Conservation (phyloP, 2,329 filamentous ascomycete species). For the Aureobasidium pullulans region DNA sequence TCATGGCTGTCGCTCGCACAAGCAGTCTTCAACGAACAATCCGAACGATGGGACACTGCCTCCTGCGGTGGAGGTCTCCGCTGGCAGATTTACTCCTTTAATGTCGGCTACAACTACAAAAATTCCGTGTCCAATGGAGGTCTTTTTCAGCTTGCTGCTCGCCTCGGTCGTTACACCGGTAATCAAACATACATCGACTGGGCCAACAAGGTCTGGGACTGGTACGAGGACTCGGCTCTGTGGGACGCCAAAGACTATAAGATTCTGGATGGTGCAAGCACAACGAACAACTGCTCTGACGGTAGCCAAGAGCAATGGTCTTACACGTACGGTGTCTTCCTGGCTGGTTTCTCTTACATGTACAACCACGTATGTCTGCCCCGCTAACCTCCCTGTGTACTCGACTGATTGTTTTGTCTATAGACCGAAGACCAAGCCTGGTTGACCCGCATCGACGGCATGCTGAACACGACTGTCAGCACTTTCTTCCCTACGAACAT, state of each 20-base stretch:
- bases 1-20: constrained; percentile 68
- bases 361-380: constrained; percentile 11
- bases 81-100: constrained; percentile 79
- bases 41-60: constrained; percentile 58
- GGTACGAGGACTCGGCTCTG: constrained; percentile 41
- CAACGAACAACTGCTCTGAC: constrained; percentile 42
- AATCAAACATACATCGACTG: constrained; percentile 72
- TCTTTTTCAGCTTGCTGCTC: constrained; percentile 53
- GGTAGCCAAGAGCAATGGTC: constrained; percentile 43
- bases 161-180: constrained; percentile 68
- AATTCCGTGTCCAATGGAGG: constrained; percentile 52
- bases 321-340: constrained; percentile 33
- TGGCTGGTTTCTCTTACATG: constrained; percentile 19
- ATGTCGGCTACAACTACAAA: constrained; percentile 56
- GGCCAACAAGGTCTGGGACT: constrained; percentile 63
- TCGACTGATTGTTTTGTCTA: background rate
- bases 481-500: constrained; percentile 45
- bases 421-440: constrained; percentile 20
- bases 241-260: constrained; percentile 41
- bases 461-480: constrained; percentile 11
- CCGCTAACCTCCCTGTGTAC: background rate
- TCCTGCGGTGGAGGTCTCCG: constrained; percentile 67
- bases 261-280: constrained; percentile 49
- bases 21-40: constrained; percentile 73
- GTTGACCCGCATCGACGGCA: constrained; percentile 18